phyloP scores from a whole-genome alignment of 495 filamentous ascomycete species.

The Penicillium antarcticum region DNA sequence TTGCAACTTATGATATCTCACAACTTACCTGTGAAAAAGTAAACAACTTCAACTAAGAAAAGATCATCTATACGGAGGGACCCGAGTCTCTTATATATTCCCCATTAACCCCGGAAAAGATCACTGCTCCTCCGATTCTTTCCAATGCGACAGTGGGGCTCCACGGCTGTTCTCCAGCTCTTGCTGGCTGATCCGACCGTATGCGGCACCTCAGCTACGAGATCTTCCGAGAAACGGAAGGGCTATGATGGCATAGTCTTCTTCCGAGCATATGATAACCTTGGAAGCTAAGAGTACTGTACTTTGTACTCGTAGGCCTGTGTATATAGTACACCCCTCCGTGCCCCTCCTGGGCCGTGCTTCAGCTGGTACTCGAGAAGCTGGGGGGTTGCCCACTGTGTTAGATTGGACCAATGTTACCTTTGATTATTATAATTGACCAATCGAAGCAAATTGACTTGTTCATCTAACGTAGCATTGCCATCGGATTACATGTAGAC shows the following conservation, averaged over 20 bases:
- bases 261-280: background rate
- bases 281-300: too few relatives aligned
- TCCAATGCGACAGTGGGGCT: conserved; percentile 42
- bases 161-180: conserved; percentile 20
- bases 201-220: conserved; percentile 32
- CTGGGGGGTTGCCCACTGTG: too few relatives aligned
- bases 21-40: conserved; percentile 21
- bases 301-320: too few relatives aligned
- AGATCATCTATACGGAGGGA: conserved; percentile 19
- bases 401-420: too few relatives aligned
- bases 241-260: conserved; percentile 17
- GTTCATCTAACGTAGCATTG: too few relatives aligned
- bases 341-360: too few relatives aligned
- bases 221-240: conserved; percentile 38
- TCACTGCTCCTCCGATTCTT: conserved; percentile 40
- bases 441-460: too few relatives aligned
- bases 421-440: too few relatives aligned
- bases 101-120: conserved; percentile 25
- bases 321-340: too few relatives aligned
- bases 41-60: conserved; percentile 16
- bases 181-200: conserved; percentile 33
- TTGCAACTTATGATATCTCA: conserved; percentile 1
- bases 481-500: too few relatives aligned
- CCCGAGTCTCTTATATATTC: conserved; percentile 27
- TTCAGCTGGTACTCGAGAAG: too few relatives aligned